phyloP scores from a whole-genome alignment of 164 flowering plant species.

The Stephania japonica region DNA sequence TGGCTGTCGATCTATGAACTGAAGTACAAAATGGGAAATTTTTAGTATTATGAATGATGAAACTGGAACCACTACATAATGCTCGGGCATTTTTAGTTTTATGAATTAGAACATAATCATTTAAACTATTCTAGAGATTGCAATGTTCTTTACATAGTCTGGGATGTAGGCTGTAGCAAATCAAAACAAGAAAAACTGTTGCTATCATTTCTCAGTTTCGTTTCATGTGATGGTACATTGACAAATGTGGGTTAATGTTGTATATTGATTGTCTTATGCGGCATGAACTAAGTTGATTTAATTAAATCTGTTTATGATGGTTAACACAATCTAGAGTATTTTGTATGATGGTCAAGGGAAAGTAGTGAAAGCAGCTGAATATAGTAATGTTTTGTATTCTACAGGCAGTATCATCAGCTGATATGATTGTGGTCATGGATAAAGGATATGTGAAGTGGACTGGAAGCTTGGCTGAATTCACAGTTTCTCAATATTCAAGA shows the following conservation, averaged over 20 bases:
- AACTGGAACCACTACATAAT: not conserved
- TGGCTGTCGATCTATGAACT: not conserved
- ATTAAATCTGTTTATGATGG: not conserved
- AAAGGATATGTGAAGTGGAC: constrained; percentile 71
- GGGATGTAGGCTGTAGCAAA: not conserved
- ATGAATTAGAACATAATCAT: not conserved
- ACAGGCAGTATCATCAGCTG: constrained; percentile 82
- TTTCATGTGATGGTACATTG: not conserved
- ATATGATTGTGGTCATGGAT: constrained; percentile 74
- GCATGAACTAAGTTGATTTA: not conserved
- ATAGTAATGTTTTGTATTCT: not conserved
- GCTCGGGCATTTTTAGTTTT: not conserved
- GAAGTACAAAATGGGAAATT: not conserved
- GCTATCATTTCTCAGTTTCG: not conserved
- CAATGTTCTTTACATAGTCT: not conserved
- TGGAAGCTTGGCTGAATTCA: constrained; percentile 56
- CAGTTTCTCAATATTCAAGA: constrained; percentile 36
- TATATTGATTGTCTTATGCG: not conserved
- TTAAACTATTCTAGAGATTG: not conserved
- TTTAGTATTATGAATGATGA: not conserved
- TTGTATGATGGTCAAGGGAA: not conserved
- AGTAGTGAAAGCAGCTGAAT: not conserved
- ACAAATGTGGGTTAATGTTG: too few species aligned
- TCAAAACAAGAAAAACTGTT: not conserved
- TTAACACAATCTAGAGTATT: not conserved